phyloP scores from a whole-genome alignment of 2,329 filamentous ascomycete species.

The Fusarium sp. region DNA sequence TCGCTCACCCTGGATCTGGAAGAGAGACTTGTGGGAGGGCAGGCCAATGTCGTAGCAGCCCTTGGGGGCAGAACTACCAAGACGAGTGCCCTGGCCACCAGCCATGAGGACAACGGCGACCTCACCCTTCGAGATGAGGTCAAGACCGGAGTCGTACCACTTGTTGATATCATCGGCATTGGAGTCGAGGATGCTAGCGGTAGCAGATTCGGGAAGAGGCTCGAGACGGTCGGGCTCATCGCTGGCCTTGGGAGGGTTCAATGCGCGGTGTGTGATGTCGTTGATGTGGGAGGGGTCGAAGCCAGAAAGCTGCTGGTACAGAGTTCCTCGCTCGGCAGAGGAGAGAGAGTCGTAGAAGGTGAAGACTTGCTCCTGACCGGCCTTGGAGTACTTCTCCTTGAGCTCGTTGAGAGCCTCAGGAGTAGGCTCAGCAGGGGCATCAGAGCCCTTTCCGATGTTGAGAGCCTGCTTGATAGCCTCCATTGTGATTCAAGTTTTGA shows the following conservation, averaged over 20 bases:
- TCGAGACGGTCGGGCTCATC: constrained; percentile 75
- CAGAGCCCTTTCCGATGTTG: constrained; percentile 53
- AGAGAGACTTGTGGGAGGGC: constrained; percentile 92
- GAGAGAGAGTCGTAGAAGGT: constrained; percentile 86
- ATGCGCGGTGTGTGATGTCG: constrained; percentile 84
- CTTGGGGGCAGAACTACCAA: constrained; percentile 96
- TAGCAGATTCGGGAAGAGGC: constrained; percentile 88
- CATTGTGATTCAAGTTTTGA: constrained; percentile 54
- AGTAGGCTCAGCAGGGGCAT: constrained; percentile 67
- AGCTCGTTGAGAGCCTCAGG: constrained; percentile 77
- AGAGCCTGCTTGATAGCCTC: constrained; percentile 62
- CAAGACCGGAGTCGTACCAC: constrained; percentile 89
- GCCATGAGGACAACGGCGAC: constrained; percentile 95
- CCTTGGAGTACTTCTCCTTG: constrained; percentile 80
- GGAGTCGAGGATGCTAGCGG: constrained; percentile 93
- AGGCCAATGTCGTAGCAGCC: constrained; percentile 98
- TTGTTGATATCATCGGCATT: constrained; percentile 80
- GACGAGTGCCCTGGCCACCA: constrained; percentile 93
- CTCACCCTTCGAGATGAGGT: constrained; percentile 82
- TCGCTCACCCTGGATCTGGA: constrained; percentile 97
- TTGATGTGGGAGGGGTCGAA: constrained; percentile 93
- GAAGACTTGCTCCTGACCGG: constrained; percentile 85
- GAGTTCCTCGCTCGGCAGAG: constrained; percentile 78
- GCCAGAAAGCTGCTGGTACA: constrained; percentile 85
- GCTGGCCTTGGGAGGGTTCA: constrained; percentile 81